phyloP scores from a whole-genome alignment of 192 early-diverging fungal species.

The Rhizoclosmatium globosum region DNA sequence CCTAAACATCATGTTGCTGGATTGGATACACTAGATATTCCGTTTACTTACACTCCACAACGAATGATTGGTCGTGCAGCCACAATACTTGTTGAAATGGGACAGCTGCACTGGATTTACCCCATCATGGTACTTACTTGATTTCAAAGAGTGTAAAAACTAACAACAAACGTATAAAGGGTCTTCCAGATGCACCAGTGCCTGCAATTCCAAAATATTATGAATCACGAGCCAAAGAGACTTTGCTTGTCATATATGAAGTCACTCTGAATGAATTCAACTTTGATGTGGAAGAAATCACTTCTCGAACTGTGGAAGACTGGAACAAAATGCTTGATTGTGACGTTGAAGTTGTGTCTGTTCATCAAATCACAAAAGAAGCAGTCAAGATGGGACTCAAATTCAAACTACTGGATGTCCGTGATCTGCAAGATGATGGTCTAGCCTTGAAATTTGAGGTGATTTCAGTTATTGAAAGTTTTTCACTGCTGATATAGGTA shows the following conservation, averaged over 20 bases:
- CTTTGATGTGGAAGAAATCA: conserved; percentile 34
- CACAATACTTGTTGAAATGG: conserved; percentile 53
- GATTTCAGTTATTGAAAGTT: neutral
- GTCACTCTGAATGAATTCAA: conserved; percentile 40
- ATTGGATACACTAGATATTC: conserved; percentile 55
- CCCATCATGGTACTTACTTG: conserved; percentile 49
- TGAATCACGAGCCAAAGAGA: conserved; percentile 47
- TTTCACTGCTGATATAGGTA: neutral
- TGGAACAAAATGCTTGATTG: conserved; percentile 26
- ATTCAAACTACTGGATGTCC: conserved; percentile 23
- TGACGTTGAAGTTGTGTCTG: conserved; percentile 11
- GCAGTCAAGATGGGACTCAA: neutral
- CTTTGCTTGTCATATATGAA: conserved; percentile 28
- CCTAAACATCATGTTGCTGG: conserved; percentile 41
- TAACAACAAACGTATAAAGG: conserved; percentile 25
- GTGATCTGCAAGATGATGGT: conserved; percentile 17
- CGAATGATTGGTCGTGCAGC: conserved; percentile 47
- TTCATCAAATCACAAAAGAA: conserved; percentile 1
- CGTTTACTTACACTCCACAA: conserved; percentile 51
- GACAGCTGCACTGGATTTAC: conserved; percentile 53
- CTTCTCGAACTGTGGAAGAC: conserved; percentile 6
- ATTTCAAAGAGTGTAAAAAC: neutral
- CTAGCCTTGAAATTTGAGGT: conserved; percentile 36
- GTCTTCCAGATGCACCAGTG: conserved; percentile 44
- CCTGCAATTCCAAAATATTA: conserved; percentile 23